phyloP scores from a whole-genome alignment of 2,329 filamentous ascomycete genomes.

The Biscogniauxia marginata region DNA sequence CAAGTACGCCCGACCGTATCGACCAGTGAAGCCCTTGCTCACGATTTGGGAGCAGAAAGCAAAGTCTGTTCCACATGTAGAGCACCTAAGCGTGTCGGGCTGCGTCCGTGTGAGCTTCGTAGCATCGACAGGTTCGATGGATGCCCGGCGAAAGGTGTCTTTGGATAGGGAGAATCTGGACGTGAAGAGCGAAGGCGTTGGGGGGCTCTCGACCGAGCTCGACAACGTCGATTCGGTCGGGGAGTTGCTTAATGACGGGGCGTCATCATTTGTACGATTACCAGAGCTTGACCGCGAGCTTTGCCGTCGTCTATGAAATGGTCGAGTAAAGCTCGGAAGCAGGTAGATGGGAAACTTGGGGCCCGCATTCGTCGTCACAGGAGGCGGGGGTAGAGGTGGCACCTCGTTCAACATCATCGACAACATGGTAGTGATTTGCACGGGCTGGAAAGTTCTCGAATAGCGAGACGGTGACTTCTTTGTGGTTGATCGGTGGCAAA shows the following conservation, averaged over 20 bases:
- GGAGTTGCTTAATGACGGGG: constrained; percentile 37
- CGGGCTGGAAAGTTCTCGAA: background rate
- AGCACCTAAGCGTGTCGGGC: constrained; percentile 59
- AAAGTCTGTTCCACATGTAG: constrained; percentile 58
- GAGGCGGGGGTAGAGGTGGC: constrained; percentile 12
- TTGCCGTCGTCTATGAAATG: constrained; percentile 43
- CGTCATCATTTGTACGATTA: constrained; percentile 21
- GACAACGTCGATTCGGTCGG: constrained; percentile 34
- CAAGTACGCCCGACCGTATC: constrained; percentile 63
- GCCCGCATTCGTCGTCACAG: constrained; percentile 13
- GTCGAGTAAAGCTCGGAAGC: constrained; percentile 49
- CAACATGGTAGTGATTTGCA: constrained; percentile 18
- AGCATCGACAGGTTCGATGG: constrained; percentile 12
- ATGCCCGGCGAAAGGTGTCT: constrained; percentile 12
- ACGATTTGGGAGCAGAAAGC: constrained; percentile 61
- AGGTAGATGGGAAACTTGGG: constrained; percentile 52
- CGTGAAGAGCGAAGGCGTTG: constrained; percentile 24
- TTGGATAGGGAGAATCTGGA: constrained; percentile 24
- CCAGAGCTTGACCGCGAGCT: constrained; percentile 32
- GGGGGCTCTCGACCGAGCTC: constrained; percentile 23
- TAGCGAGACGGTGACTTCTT: background rate
- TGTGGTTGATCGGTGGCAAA: background rate
- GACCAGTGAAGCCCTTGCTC: constrained; percentile 65
- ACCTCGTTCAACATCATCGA: constrained; percentile 28
- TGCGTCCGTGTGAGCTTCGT: constrained; percentile 40